Percentiles rank a stretch among this genome's conserved stretches.
These are phyloP conservation scores for Crithidia fasciculata DNA, from an alignment of 208 protist species.

Conservation along the genomic window DNA sequence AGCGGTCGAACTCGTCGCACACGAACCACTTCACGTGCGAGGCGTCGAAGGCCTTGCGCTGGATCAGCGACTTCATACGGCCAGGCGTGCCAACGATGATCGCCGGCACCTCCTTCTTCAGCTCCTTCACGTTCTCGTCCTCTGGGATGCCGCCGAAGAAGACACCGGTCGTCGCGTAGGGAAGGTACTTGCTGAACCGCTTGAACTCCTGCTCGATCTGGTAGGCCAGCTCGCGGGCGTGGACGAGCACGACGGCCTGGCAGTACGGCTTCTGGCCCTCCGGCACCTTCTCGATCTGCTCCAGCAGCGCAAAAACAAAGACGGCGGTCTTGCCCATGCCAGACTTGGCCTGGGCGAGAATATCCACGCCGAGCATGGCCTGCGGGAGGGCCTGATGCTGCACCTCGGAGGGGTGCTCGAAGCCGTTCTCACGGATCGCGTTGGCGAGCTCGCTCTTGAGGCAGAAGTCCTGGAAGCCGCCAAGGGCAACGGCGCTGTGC, in stretches of 20 bases:
- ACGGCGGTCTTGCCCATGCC: conserved; percentile 99
- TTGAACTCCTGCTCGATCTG: conserved; percentile 99
- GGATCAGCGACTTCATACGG: conserved; percentile 94
- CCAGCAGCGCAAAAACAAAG: conserved; percentile 98
- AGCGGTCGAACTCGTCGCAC: conserved; percentile 99
- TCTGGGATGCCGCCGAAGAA: conserved; percentile 98
- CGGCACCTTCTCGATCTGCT: conserved; percentile 95
- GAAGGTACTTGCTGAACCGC: conserved; percentile 97
- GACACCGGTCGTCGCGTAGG: conserved; percentile 93
- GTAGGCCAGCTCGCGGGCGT: conserved; percentile 99
- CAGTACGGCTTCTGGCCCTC: conserved; percentile 85
- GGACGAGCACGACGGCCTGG: conserved; percentile 94
- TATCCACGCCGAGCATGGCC: conserved; percentile 97
- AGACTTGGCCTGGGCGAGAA: conserved; percentile 99
- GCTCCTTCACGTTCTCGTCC: conserved; percentile 85
- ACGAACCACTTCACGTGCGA: conserved; percentile 98
- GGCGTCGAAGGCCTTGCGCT: conserved; percentile 93
- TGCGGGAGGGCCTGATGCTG: conserved; percentile 99
- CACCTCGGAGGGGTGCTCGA: conserved; percentile 95
- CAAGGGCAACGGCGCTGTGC: conserved; percentile 91
- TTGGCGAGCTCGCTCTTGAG: conserved; percentile 98
- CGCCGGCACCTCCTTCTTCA: conserved; percentile 92
- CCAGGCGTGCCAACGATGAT: conserved; percentile 99
- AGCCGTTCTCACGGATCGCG: conserved; percentile 96
- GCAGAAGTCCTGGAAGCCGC: conserved; percentile 99